Conservation (phyloP, 176 grass and related monocot genomes). For the Oryza meyeriana region DNA sequence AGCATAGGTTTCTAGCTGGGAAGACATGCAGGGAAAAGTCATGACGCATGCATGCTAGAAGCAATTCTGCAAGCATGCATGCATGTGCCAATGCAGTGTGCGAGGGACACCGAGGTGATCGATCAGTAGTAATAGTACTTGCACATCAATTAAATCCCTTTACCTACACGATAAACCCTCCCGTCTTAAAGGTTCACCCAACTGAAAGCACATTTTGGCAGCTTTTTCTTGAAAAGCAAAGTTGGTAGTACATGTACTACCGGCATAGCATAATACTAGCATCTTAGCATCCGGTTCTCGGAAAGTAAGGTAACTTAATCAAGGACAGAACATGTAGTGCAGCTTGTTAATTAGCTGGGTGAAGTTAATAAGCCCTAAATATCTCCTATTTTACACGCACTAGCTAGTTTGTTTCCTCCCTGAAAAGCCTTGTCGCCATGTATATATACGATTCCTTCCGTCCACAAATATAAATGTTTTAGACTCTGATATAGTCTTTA, state of each 20-base stretch:
- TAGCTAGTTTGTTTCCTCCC: too few relatives aligned
- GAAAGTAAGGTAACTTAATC: conserved; percentile 13
- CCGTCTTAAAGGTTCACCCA: conserved; percentile 36
- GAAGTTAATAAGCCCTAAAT: background rate
- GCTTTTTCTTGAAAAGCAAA: conserved; percentile 55
- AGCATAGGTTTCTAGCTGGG: conserved; percentile 19
- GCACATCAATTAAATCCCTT: conserved; percentile 39
- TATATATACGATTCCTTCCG: too few relatives aligned
- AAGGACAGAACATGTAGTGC: conserved; percentile 17
- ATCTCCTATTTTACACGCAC: background rate
- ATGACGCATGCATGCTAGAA: conserved; percentile 33
- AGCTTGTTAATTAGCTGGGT: background rate
- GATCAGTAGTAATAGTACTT: conserved; percentile 15
- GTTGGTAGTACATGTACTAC: conserved; percentile 25
- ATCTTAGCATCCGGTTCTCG: conserved; percentile 40
- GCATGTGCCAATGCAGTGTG: background rate
- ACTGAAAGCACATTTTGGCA: conserved; percentile 43
- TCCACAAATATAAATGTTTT: too few relatives aligned
- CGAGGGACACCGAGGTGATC: background rate
- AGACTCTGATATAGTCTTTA: too few relatives aligned
- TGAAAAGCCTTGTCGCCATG: too few relatives aligned
- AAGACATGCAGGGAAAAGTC: conserved; percentile 24
- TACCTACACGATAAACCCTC: conserved; percentile 41
- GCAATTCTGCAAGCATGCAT: conserved; percentile 34
- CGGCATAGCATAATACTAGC: conserved; percentile 29